These are phyloP conservation scores for Lentinula aciculospora DNA, from an alignment of 768 basidiomycete genomes.

Conservation along the genomic window DNA sequence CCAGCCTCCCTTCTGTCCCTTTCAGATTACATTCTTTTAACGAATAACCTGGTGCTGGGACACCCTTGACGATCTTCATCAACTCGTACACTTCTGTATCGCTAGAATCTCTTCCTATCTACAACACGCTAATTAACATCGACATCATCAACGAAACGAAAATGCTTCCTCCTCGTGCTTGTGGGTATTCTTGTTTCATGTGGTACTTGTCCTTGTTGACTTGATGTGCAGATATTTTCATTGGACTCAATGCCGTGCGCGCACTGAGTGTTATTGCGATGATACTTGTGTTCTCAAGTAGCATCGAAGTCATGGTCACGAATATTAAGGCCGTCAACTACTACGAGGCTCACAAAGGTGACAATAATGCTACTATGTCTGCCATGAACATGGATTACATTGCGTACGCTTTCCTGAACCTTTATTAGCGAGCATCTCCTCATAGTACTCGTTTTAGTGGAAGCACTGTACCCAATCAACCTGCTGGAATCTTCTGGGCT, in stretches of 20 bases:
- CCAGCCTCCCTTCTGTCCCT: not conserved
- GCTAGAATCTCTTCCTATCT: not conserved
- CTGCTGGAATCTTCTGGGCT: constrained; percentile 89
- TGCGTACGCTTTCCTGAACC: constrained; percentile 37
- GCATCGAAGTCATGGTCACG: constrained; percentile 64
- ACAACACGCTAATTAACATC: not conserved
- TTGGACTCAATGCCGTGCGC: constrained; percentile 75
- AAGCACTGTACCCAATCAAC: constrained; percentile 87
- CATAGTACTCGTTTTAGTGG: constrained; percentile 28
- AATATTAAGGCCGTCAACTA: constrained; percentile 73
- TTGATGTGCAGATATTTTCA: constrained; percentile 47
- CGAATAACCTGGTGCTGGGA: constrained; percentile 9
- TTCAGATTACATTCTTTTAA: not conserved
- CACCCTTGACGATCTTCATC: constrained; percentile 6
- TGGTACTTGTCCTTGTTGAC: not conserved
- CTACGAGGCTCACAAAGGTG: constrained; percentile 38
- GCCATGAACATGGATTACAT: constrained; percentile 69
- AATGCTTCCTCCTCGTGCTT: constrained; percentile 42
- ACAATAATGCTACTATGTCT: constrained; percentile 21
- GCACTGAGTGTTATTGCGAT: constrained; percentile 74
- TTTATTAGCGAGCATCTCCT: not conserved
- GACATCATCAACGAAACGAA: constrained; percentile 4
- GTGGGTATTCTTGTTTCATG: constrained; percentile 25
- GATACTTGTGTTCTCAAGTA: constrained; percentile 75
- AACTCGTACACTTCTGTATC: not conserved